Conservation (phyloP, 1,284 basidiomycete species). For the Sparassis latifolia region DNA sequence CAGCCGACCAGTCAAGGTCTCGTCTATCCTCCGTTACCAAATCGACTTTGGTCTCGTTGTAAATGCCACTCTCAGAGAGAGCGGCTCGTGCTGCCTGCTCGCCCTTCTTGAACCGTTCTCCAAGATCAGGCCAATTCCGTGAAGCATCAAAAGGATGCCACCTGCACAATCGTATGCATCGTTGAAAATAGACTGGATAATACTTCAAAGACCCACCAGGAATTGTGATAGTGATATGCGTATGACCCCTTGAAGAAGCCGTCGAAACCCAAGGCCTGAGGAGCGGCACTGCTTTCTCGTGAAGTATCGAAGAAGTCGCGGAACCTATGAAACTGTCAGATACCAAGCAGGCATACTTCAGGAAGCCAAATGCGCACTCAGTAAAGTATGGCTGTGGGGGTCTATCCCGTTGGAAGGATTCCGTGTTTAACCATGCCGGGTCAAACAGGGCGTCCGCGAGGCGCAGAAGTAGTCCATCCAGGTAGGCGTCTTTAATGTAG, state of each 20-base stretch:
- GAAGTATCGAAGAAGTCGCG: constrained; percentile 59
- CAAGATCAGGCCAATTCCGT: constrained; percentile 90
- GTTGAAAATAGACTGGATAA: background rate
- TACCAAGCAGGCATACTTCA: background rate
- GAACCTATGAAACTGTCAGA: constrained; percentile 34
- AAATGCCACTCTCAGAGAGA: constrained; percentile 14
- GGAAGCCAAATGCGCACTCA: constrained; percentile 31
- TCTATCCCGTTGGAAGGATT: constrained; percentile 57
- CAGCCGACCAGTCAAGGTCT: constrained; percentile 86
- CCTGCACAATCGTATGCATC: constrained; percentile 38
- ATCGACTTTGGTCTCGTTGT: constrained; percentile 30
- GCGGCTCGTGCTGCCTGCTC: constrained; percentile 53
- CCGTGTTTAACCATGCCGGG: constrained; percentile 62
- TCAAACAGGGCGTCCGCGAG: constrained; percentile 68
- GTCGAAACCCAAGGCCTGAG: constrained; percentile 55
- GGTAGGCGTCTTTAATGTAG: constrained; percentile 55
- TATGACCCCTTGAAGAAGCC: constrained; percentile 67
- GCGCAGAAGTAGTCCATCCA: constrained; percentile 54
- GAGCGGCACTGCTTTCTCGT: constrained; percentile 40
- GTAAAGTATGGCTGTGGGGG: constrained; percentile 64
- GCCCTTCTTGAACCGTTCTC: constrained; percentile 67
- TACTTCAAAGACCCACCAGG: constrained; percentile 9
- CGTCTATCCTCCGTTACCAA: constrained; percentile 46
- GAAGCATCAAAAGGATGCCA: constrained; percentile 89
- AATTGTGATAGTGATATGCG: constrained; percentile 63